Conservation (phyloP, 2,329 filamentous ascomycete genomes). For the Epichloe aotearoae region DNA sequence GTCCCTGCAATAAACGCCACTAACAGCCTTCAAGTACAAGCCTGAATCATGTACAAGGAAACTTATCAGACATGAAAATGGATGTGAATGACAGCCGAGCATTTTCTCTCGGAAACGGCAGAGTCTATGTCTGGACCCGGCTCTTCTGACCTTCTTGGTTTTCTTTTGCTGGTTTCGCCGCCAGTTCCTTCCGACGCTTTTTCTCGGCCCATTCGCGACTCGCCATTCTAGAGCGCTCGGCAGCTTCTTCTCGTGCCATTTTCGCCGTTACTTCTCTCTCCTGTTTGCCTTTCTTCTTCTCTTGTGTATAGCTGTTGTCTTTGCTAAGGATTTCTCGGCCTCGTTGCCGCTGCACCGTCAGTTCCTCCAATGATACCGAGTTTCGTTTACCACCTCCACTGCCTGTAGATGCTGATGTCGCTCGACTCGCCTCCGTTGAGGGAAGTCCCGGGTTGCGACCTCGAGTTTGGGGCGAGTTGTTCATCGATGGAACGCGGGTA, state of each 20-base stretch:
- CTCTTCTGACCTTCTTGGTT: not conserved
- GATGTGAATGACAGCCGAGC: not conserved
- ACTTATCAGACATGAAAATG: not conserved
- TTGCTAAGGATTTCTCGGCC: constrained; percentile 40
- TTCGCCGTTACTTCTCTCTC: constrained; percentile 42
- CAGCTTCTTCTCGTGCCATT: constrained; percentile 44
- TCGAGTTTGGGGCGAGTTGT: constrained; percentile 11
- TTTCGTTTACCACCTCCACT: constrained; percentile 32
- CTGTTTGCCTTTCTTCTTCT: constrained; percentile 38
- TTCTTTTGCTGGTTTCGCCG: constrained; percentile 9
- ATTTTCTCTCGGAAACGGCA: not conserved
- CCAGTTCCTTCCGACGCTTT: constrained; percentile 29
- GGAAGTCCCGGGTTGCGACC: constrained; percentile 15
- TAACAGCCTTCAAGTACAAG: no score
- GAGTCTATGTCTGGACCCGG: not conserved
- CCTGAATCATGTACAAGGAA: not conserved
- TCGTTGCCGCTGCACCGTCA: constrained; percentile 35
- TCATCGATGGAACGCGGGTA: constrained; percentile 2
- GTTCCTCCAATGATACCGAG: constrained; percentile 36
- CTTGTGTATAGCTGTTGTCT: constrained; percentile 34
- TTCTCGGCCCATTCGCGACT: constrained; percentile 52
- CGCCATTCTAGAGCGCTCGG: constrained; percentile 44
- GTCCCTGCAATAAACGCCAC: no score
- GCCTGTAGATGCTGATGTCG: constrained; percentile 32
- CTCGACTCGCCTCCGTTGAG: constrained; percentile 21